These are phyloP conservation scores for Penicillium verhagenii DNA, from an alignment of 495 filamentous ascomycete species.

Conservation along the genomic window DNA sequence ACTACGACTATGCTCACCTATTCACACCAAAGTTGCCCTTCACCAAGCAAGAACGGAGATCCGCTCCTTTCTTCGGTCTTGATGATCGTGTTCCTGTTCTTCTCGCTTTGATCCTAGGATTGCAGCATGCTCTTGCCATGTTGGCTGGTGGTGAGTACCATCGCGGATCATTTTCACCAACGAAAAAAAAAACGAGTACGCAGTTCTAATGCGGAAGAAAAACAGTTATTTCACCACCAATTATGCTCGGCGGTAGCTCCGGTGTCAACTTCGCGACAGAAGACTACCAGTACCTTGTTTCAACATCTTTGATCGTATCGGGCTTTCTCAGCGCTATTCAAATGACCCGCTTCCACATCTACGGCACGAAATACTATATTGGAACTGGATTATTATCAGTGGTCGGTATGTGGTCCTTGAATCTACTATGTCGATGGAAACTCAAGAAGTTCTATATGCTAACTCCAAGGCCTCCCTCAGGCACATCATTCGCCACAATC, in stretches of 20 bases:
- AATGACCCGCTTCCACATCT: constrained; percentile 81
- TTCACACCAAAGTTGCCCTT: constrained; percentile 84
- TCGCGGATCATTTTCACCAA: neutral
- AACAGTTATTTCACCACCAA: constrained; percentile 71
- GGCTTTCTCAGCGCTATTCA: constrained; percentile 78
- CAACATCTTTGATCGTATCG: constrained; percentile 82
- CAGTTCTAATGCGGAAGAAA: neutral
- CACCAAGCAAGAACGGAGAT: constrained; percentile 60
- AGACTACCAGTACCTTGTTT: constrained; percentile 78
- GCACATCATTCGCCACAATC: constrained; percentile 76
- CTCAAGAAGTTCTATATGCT: neutral
- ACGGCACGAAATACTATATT: constrained; percentile 77
- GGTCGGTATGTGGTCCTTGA: constrained; percentile 58
- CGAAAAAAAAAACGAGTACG: too few species aligned
- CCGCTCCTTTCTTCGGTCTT: constrained; percentile 84
- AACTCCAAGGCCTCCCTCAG: constrained; percentile 1
- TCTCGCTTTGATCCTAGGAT: constrained; percentile 68
- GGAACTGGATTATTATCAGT: constrained; percentile 89
- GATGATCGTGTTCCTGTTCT: constrained; percentile 80
- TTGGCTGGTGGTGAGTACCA: constrained; percentile 53
- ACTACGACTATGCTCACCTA: constrained; percentile 81
- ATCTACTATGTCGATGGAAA: neutral
- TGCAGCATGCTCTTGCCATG: constrained; percentile 71
- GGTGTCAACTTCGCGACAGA: constrained; percentile 64
- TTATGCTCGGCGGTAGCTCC: constrained; percentile 64